Base-by-base conservation (phyloP, 768 basidiomycete genomes). In the Gelatoporia subvermispora region DNA sequence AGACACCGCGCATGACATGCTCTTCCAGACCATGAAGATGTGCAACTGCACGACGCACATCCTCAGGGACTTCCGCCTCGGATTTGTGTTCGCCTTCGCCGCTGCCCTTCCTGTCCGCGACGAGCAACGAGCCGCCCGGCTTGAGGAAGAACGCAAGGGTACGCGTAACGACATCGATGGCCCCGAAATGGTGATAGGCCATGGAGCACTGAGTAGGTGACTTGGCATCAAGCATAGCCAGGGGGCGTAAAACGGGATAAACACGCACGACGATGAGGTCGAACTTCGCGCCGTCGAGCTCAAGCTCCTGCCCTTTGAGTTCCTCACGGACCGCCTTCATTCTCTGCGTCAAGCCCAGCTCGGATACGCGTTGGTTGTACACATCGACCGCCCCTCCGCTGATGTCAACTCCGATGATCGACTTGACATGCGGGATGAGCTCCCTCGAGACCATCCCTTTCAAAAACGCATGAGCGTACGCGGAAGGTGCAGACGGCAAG, bases 341-440 rank as follows among this genome's bases (percentile, higher is more conserved):
- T 57, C 85, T 82, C 43, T 85, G 81, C 1, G 74, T 55, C 24
- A 88, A 78, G 1, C 85, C 85, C 48, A 89, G 84, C 46, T 82
- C 77, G 17, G 52, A 50, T 11, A 78, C 79, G 18, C 73, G 69
- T 42, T 65, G 58, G 62, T 87, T 88, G 69, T 78, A 91, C 20
- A 71, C 66, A 45, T 87, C 79, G 15, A 90, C 82, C 72, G 82
- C 78, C 1, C 67, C 75, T 52, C 82, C 79, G 66, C 82, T 88
- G 61, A 89, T 85, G 61, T 91, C 89, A 18, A 86, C 79, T 8
- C 87, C 88, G 18, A 88, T 67, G 50, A 90, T 76, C 22, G 72
- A 72, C 59, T 80, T 84, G 41, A 76, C 75, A 54, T 85, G 68
- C 3, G 80, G 71, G 0, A 78, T 79, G n/a, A 91, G 71, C 37